phyloP scores from a whole-genome alignment of 495 filamentous ascomycete genomes.

The Cenococcum geophilum region DNA sequence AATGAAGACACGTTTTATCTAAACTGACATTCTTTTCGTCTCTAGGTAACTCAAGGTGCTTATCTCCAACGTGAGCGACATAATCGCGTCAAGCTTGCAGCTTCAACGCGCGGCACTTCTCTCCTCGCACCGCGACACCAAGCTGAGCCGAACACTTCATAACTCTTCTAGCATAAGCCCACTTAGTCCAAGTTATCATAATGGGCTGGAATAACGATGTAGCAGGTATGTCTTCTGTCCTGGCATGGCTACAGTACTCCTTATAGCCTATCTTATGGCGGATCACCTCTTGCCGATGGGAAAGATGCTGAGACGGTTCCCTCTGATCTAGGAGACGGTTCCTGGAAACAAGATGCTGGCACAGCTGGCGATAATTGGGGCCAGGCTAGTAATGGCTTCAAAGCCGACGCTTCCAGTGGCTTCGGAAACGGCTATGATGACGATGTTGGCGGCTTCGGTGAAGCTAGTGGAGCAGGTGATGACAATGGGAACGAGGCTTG shows the following conservation, averaged over 20 bases:
- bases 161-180: background rate
- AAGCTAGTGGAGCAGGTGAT: conserved; percentile 12
- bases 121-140: too few relatives aligned
- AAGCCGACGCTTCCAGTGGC: background rate
- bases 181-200: background rate
- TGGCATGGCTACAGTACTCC: too few relatives aligned
- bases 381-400: conserved; percentile 13
- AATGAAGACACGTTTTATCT: too few relatives aligned
- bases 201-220: background rate
- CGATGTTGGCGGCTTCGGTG: conserved; percentile 22
- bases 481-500: conserved; percentile 29
- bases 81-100: too few relatives aligned
- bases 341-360: conserved; percentile 8
- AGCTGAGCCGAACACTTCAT: too few relatives aligned
- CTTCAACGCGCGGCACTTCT: too few relatives aligned
- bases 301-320: background rate
- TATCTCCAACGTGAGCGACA: too few relatives aligned
- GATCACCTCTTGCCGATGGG: background rate
- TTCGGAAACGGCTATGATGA: background rate
- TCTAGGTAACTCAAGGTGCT: too few relatives aligned
- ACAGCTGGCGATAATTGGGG: conserved; percentile 20
- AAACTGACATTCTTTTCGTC: too few relatives aligned
- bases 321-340: background rate
- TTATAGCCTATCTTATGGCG: too few relatives aligned
- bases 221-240: background rate